A percentile compares a stretch with the other conserved stretches of the same genome.
These are phyloP conservation scores for Tetramitus jugosus DNA, from an alignment of 208 protist species.

Conservation along the genomic window DNA sequence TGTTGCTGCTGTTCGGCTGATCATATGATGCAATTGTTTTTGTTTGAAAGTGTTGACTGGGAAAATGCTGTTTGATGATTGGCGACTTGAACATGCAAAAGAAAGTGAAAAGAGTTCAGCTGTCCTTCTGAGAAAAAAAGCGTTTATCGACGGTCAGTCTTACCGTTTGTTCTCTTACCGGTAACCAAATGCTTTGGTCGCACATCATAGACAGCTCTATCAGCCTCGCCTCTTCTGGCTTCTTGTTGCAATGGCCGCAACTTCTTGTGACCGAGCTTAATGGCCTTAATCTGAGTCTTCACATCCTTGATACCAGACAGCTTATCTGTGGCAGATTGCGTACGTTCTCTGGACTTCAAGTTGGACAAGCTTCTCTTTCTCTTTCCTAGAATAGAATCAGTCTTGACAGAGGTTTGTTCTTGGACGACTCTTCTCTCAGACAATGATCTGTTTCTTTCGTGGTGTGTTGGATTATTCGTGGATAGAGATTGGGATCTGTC, in stretches of 20 bases:
- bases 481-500: neutral
- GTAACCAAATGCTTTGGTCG: conserved; percentile 96
- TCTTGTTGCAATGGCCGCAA: conserved; percentile 50
- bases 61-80: no score
- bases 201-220: conserved; percentile 77
- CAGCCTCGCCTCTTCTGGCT: conserved; percentile 81
- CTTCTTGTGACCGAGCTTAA: conserved; percentile 74
- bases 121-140: no score
- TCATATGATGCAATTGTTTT: no score
- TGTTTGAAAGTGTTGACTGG: no score
- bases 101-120: no score
- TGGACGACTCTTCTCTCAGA: neutral
- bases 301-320: conserved; percentile 70
- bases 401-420: conserved; percentile 60
- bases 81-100: no score
- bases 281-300: conserved; percentile 71
- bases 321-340: conserved; percentile 53
- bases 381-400: conserved; percentile 57
- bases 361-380: conserved; percentile 67
- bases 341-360: conserved; percentile 57
- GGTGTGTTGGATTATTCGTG: neutral
- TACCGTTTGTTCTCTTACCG: conserved; percentile 86
- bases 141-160: conserved; percentile 62
- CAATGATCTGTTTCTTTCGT: neutral
- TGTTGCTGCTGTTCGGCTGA: no score